Conservation (phyloP, 2,329 filamentous ascomycete species). For the Graphilbum fragrans region DNA sequence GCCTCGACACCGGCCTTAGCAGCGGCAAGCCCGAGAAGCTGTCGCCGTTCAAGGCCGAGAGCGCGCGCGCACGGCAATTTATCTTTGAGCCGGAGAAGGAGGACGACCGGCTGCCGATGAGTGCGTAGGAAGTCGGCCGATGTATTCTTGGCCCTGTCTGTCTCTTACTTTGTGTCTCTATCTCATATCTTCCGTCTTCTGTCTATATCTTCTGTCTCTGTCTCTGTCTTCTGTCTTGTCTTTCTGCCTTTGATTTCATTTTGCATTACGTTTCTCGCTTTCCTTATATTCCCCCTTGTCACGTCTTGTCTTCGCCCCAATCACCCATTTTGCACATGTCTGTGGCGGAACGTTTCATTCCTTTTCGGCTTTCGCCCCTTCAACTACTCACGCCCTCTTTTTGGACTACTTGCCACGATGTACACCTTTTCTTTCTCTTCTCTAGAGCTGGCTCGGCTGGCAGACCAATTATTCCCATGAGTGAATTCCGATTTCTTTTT, state of each 20-base stretch:
- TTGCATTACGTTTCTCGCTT: too few species aligned
- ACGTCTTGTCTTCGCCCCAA: too few species aligned
- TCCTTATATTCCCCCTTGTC: too few species aligned
- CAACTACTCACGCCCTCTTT: too few species aligned
- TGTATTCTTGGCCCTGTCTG: too few species aligned
- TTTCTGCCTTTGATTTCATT: neutral
- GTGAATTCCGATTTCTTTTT: neutral
- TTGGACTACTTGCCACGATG: neutral
- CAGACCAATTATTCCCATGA: neutral
- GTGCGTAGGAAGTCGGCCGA: constrained; percentile 9
- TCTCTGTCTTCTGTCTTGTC: too few species aligned
- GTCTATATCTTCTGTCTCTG: too few species aligned
- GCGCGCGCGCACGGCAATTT: constrained; percentile 18
- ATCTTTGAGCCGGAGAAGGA: constrained; percentile 20
- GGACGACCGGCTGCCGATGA: constrained; percentile 14
- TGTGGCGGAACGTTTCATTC: too few species aligned
- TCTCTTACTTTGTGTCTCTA: neutral
- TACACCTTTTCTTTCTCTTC: neutral
- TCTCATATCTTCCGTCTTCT: too few species aligned
- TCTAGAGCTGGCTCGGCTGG: neutral
- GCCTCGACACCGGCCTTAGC: too few species aligned
- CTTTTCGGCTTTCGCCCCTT: too few species aligned
- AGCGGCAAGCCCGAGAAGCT: constrained; percentile 15
- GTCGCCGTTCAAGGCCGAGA: constrained; percentile 19
- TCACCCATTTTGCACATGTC: too few species aligned